Evolutionary conservation across 2,329 filamentous ascomycete genomes (phyloP).

Genomic region (Fusarium tuaranense): DNA sequence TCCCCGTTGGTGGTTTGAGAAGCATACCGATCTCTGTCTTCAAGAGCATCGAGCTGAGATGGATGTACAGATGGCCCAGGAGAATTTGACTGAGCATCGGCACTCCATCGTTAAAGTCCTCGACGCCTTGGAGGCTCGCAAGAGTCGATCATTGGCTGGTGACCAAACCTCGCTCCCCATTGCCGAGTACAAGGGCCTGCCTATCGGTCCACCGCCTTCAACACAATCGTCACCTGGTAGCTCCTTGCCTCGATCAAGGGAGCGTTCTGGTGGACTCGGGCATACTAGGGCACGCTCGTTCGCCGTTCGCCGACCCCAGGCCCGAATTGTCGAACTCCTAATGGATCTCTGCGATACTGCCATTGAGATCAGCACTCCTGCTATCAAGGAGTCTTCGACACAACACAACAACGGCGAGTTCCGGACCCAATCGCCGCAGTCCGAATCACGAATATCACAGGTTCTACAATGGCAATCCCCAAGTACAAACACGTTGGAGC

Average conservation of each 20-base stretch:
- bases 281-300: conserved; percentile 88
- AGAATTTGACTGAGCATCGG: conserved; percentile 90
- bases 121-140: conserved; percentile 87
- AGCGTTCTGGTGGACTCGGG: conserved; percentile 80
- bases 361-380: conserved; percentile 92
- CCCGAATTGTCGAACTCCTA: conserved; percentile 93
- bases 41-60: conserved; percentile 97
- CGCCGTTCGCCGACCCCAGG: conserved; percentile 87
- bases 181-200: conserved; percentile 88
- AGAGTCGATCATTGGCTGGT: conserved; percentile 71
- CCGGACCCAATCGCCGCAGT: conserved; percentile 93
- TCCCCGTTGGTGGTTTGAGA: conserved; percentile 99
- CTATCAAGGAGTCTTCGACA: conserved; percentile 85
- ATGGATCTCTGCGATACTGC: conserved; percentile 96
- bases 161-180: conserved; percentile 64
- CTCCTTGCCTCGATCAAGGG: conserved; percentile 77
- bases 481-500: conserved; percentile 88
- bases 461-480: conserved; percentile 98
- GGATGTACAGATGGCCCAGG: conserved; percentile 96
- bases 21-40: conserved; percentile 94
- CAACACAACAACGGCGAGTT: conserved; percentile 77
- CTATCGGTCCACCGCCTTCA: conserved; percentile 82
- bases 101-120: conserved; percentile 95
- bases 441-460: conserved; percentile 93
- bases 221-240: conserved; percentile 78